Evolutionary conservation across 2,329 filamentous ascomycete genomes (phyloP).

Genomic region (Aquanectria penicillioides): DNA sequence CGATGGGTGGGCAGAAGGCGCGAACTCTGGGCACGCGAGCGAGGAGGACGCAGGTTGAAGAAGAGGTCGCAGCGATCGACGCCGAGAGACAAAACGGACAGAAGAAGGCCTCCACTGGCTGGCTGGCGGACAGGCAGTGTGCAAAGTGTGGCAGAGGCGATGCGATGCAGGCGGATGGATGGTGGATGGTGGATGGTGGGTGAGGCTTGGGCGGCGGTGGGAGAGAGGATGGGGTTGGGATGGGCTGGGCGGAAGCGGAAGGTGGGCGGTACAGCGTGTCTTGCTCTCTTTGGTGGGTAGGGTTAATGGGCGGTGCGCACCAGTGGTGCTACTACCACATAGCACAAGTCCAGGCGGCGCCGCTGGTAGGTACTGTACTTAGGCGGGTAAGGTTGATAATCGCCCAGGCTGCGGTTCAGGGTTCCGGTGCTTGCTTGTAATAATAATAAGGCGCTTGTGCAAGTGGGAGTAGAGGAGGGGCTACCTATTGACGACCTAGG

Average conservation of each 20-base stretch:
- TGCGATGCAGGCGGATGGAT: constrained; percentile 1
- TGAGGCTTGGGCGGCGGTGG: constrained; percentile 37
- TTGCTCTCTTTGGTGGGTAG: constrained; percentile 22
- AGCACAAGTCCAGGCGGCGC: too few species aligned
- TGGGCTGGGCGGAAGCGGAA: constrained; percentile 25
- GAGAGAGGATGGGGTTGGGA: constrained; percentile 31
- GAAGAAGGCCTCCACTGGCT: constrained; percentile 28
- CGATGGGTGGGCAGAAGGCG: background rate
- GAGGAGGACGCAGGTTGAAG: constrained; percentile 17
- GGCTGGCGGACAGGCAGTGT: constrained; percentile 30
- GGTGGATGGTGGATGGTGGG: constrained; percentile 15
- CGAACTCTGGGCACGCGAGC: background rate
- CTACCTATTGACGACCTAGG: constrained; percentile 1
- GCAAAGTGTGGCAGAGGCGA: constrained; percentile 36
- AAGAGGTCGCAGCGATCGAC: constrained; percentile 7
- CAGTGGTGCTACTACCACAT: too few species aligned
- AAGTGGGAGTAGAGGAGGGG: constrained; percentile 1
- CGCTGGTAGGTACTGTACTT: constrained; percentile 1
- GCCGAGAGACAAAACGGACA: constrained; percentile 1
- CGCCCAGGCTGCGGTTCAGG: background rate
- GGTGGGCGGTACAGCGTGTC: constrained; percentile 33
- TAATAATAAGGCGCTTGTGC: constrained; percentile 38
- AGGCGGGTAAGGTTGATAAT: constrained; percentile 4
- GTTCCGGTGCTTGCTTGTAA: too few species aligned
- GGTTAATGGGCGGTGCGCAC: constrained; percentile 38